Evolutionary conservation across 441 rosid genomes (phyloP), one percentile per base, ranked within the genome.

Genomic region (Brassica balearica): DNA sequence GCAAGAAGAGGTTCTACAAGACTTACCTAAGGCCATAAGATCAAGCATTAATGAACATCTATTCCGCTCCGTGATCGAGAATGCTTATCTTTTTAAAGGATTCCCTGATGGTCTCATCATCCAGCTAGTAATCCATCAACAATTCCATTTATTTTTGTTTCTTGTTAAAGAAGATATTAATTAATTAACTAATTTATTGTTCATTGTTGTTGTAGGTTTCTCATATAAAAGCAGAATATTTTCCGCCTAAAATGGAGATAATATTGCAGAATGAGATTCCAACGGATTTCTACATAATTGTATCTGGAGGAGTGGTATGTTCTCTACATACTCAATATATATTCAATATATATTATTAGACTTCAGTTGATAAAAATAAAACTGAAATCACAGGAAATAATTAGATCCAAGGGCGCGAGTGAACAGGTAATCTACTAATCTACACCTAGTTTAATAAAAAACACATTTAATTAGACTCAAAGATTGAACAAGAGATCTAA

Each of bases 21-120:
- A 88, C 81, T 86, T 95, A 38, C 98, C 99, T 1, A 95, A 93
- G 83, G 98, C 99, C 60, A 93, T 92, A 62, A 85, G 99, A 84
- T 86, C 95, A 7, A 84, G 97, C 86, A 92, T 92, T 64, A 80
- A 95, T 43, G 92, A 91, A 73, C 96, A 92, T 84, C 90, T 95
- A 14, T 95, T 95, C 82, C 89, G 76, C 11, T 43, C 2, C 3
- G 82, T 85, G 3, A 88, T 89, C 0, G 94, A 81, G 60, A 83
- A 85, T 2, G 75, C 94, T 76, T 92, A 95, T 85, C 86, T 93
- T 60, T 92, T 93, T 83, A 88, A 85, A 77, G 95, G 93, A 76
- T 88, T 89, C 68, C 89, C 98, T 0, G 80, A 88, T 41, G 95
- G 88, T 79, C 88, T 95, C 68, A 82, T 92, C 46, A 77, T 85